Percentiles rank a stretch among this genome's conserved stretches.
phyloP scores from a whole-genome alignment of 1,139 yeast species.

The Blastobotrys buckinghamii region DNA sequence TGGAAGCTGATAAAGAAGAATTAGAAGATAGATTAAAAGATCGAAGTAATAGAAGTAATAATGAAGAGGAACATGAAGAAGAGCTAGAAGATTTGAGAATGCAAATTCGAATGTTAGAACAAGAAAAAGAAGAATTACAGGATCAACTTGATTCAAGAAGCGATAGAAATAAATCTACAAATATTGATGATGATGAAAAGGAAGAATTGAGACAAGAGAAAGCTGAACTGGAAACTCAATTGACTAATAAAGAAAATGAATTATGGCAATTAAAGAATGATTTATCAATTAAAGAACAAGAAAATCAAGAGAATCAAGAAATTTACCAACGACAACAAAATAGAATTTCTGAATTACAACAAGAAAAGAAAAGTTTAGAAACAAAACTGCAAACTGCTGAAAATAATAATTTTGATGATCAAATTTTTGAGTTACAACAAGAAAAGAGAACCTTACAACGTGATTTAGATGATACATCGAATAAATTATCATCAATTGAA shows the following conservation, averaged over 20 bases:
- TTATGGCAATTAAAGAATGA: slow-evolving; percentile 20
- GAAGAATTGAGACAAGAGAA: not conserved
- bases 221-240: not conserved
- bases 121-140: slow-evolving; percentile 7
- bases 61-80: slow-evolving; percentile 2
- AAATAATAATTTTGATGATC: slow-evolving; percentile 9
- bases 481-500: slow-evolving; percentile 2
- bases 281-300: slow-evolving; percentile 18
- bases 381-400: not conserved
- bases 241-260: slow-evolving; percentile 6
- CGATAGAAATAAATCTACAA: slow-evolving; percentile 8
- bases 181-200: not conserved
- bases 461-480: slow-evolving; percentile 8
- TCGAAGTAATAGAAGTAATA: slow-evolving; percentile 5
- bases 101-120: slow-evolving; percentile 10
- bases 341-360: slow-evolving; percentile 13
- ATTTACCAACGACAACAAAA: slow-evolving; percentile 14
- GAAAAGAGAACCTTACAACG: slow-evolving; percentile 10
- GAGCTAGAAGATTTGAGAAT: slow-evolving; percentile 24
- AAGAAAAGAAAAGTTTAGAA: slow-evolving; percentile 8
- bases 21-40: slow-evolving; percentile 11
- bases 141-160: slow-evolving; percentile 7
- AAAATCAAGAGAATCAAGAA: slow-evolving; percentile 16
- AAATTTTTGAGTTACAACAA: slow-evolving; percentile 13
- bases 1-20: slow-evolving; percentile 5